Evolutionary conservation across 192 early-diverging fungal species (phyloP), one percentile per base, ranked within the genome.

Genomic region (Coemansia guatemalensis): DNA sequence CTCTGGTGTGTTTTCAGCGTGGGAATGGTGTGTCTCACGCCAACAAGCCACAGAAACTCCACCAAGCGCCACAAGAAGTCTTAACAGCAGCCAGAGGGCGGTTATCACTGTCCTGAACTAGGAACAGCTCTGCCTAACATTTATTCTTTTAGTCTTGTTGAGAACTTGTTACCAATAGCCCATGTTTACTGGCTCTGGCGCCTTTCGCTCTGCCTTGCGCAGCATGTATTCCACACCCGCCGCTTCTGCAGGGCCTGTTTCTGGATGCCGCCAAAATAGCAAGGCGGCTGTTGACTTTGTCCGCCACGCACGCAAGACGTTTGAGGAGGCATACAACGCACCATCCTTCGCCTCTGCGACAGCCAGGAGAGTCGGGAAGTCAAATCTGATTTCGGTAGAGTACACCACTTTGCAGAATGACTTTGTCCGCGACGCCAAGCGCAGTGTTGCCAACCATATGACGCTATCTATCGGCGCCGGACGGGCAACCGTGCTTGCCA

Each of bases 401-500:
- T 65, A 69, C 23, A 59, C 61, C 23, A 60, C 67, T 2, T 68
- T 69, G 50, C 85, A 87, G 65, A 67, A 84, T 41, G 87, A 88
- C 33, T 82, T 86, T 63, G 65, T 66, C 14, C 74, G 82, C 51
- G 82, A 85, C 32, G 58, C 68, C 50, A 73, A 78, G 65, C 83
- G 86, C 33, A 75, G 62, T 53, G 71, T 83, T 18, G 62, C 68
- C 0, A 69, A 64, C 33, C 67, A 75, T 20, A 64, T 80, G 22
- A 69, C 78, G 5, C 71, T 84, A 6, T 23, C 68, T 4, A 62
- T 69, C 21, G 20, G 44, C n/a, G 58, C 57, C 20, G 75, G 56
- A 24, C 48, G 52, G 14, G 61, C 64, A 11, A 56, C 71, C 3
- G 55, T 64, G 30, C 67, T 82, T 39, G 58, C 75, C 2, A 71